Conservation (phyloP, 257 asterid species). For the Hygrophila difformis region DNA sequence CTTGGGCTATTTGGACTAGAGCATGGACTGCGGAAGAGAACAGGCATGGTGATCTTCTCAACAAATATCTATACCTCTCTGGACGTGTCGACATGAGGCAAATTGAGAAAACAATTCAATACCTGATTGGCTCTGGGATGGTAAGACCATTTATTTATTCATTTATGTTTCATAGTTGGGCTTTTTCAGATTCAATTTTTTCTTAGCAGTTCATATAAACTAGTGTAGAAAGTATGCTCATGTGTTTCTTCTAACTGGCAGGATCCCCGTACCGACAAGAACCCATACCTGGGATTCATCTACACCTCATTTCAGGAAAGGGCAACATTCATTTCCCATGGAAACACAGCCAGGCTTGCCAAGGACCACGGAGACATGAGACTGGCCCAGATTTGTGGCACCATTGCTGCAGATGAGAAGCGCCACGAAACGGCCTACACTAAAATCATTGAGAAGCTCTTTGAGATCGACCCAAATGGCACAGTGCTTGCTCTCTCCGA, state of each 20-base stretch:
- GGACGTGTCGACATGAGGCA: slow-evolving; percentile 70
- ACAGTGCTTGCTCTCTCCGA: slow-evolving; percentile 36
- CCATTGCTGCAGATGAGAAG: slow-evolving; percentile 54
- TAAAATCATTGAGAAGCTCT: slow-evolving; percentile 44
- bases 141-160: slow-evolving; percentile 19
- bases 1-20: slow-evolving; percentile 75
- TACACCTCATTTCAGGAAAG: slow-evolving; percentile 57
- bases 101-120: slow-evolving; percentile 46
- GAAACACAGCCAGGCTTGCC: slow-evolving; percentile 55
- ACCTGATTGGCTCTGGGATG: slow-evolving; percentile 57
- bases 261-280: slow-evolving; percentile 53
- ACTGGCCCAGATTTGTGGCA: slow-evolving; percentile 53
- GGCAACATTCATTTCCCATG: slow-evolving; percentile 52
- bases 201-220: too few species aligned
- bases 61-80: slow-evolving; percentile 54
- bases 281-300: slow-evolving; percentile 58
- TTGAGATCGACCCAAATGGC: slow-evolving; percentile 43
- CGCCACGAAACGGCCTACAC: slow-evolving; percentile 59
- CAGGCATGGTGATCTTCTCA: slow-evolving; percentile 71
- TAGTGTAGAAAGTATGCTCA: not conserved
- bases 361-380: slow-evolving; percentile 46
- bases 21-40: slow-evolving; percentile 80
- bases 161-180: too few species aligned
- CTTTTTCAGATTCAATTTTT: too few species aligned
- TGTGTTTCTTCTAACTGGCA: slow-evolving; percentile 8